A percentile compares a stretch with the other conserved stretches of the same genome.
Conservation (phyloP, 2,329 filamentous ascomycete species). For the Pseudocercospora musae region DNA sequence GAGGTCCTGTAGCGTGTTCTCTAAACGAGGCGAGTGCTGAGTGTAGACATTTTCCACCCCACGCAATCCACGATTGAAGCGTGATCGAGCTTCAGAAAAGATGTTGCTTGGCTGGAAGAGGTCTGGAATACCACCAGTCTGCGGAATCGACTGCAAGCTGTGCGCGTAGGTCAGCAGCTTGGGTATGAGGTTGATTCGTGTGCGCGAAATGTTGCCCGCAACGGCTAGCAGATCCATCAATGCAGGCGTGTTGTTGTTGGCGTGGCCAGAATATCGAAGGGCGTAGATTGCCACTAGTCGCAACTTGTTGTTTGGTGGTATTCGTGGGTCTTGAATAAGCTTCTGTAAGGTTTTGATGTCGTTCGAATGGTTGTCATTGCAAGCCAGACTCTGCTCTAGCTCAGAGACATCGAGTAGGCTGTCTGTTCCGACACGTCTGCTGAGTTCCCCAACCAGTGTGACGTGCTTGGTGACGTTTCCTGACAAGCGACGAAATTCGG, state of each 20-base stretch:
- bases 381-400: slow-evolving; percentile 92
- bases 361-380: slow-evolving; percentile 87
- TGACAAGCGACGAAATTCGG: slow-evolving; percentile 93
- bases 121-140: slow-evolving; percentile 75
- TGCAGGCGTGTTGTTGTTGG: slow-evolving; percentile 77
- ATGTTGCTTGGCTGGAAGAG: slow-evolving; percentile 90
- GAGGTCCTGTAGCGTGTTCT: slow-evolving; percentile 83
- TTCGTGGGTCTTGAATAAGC: slow-evolving; percentile 74
- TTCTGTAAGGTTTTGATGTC: slow-evolving; percentile 92
- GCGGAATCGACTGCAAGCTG: slow-evolving; percentile 68
- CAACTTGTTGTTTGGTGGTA: slow-evolving; percentile 79
- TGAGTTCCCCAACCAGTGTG: slow-evolving; percentile 89
- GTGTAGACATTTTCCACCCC: slow-evolving; percentile 99
- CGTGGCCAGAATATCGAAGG: slow-evolving; percentile 82
- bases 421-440: slow-evolving; percentile 79
- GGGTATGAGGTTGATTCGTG: slow-evolving; percentile 73
- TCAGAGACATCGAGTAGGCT: slow-evolving; percentile 94
- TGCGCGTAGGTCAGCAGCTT: slow-evolving; percentile 82
- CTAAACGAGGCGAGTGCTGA: slow-evolving; percentile 86
- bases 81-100: slow-evolving; percentile 80
- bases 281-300: slow-evolving; percentile 92
- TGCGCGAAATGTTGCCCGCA: slow-evolving; percentile 73
- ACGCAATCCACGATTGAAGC: slow-evolving; percentile 84
- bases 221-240: slow-evolving; percentile 82
- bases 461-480: slow-evolving; percentile 99